Evolutionary conservation across 1,284 basidiomycete species (phyloP).

Genomic region (Naganishia sp.): DNA sequence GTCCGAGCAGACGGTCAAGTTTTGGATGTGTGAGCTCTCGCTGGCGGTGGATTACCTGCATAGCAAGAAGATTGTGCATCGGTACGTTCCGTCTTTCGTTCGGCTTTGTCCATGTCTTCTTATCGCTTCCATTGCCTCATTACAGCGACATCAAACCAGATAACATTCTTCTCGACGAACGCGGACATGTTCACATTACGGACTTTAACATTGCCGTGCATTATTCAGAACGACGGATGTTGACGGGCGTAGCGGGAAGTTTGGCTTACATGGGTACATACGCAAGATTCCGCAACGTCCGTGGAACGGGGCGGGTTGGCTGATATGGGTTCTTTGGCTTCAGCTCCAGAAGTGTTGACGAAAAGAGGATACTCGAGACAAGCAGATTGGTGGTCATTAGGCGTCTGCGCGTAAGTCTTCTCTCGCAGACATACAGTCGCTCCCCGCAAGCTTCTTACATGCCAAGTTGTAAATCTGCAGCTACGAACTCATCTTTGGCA

Average conservation of each 20-base stretch:
- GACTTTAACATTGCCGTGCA: constrained; percentile 99
- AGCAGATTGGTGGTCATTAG: constrained; percentile 96
- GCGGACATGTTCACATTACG: constrained; percentile 92
- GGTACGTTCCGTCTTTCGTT: constrained; percentile 60
- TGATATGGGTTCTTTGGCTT: constrained; percentile 24
- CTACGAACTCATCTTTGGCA: constrained; percentile 87
- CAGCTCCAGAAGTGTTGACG: constrained; percentile 80
- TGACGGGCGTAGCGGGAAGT: constrained; percentile 90
- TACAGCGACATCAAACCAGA: constrained; percentile 91
- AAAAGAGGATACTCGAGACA: constrained; percentile 74
- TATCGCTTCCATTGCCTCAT: background rate
- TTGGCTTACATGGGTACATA: constrained; percentile 90
- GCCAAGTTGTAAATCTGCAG: constrained; percentile 26
- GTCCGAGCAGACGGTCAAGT: constrained; percentile 77
- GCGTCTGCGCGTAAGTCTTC: constrained; percentile 67
- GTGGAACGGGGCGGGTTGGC: background rate
- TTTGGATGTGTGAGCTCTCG: constrained; percentile 87
- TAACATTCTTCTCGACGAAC: constrained; percentile 88
- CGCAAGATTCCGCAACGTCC: no score
- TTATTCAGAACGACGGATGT: constrained; percentile 74
- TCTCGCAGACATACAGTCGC: background rate
- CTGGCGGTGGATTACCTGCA: constrained; percentile 87
- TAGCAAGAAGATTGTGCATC: constrained; percentile 86
- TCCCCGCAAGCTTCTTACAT: background rate
- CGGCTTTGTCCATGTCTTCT: background rate